phyloP scores from a whole-genome alignment of 2,329 filamentous ascomycete genomes.

The Hypoxylon sp. region DNA sequence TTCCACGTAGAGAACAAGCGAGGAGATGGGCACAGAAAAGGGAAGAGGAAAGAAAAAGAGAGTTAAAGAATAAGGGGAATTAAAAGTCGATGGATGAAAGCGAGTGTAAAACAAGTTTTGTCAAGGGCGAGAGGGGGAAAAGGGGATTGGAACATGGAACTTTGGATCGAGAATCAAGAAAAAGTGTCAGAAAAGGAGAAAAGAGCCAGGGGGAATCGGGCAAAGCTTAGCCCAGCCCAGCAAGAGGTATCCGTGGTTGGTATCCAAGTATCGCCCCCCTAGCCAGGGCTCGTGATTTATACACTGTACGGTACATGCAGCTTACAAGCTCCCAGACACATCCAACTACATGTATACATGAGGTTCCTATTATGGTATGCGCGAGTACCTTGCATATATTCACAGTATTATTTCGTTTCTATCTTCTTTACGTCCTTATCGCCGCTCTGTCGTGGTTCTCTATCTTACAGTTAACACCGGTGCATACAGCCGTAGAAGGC shows the following conservation, averaged over 20 bases:
- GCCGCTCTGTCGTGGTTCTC: not conserved
- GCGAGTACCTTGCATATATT: not conserved
- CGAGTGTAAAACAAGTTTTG: slow-evolving; percentile 48
- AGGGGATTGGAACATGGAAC: slow-evolving; percentile 43
- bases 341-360: not conserved
- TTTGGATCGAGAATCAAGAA: slow-evolving; percentile 49
- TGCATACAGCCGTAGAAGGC: slow-evolving; percentile 6
- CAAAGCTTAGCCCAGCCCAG: slow-evolving; percentile 39
- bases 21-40: slow-evolving; percentile 27
- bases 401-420: not conserved
- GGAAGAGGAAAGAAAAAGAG: slow-evolving; percentile 30
- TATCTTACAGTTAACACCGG: slow-evolving; percentile 9
- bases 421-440: not conserved
- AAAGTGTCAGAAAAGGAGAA: slow-evolving; percentile 48
- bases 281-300: slow-evolving; percentile 14
- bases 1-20: slow-evolving; percentile 37
- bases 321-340: slow-evolving; percentile 8
- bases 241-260: slow-evolving; percentile 11
- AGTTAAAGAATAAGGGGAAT: slow-evolving; percentile 34
- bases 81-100: slow-evolving; percentile 42
- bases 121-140: slow-evolving; percentile 41
- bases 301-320: slow-evolving; percentile 14
- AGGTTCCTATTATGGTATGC: not conserved
- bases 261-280: slow-evolving; percentile 38
- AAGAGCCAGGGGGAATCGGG: slow-evolving; percentile 40